Conservation (phyloP, 1,284 basidiomycete genomes). For the Papiliotrema nemorosa region DNA sequence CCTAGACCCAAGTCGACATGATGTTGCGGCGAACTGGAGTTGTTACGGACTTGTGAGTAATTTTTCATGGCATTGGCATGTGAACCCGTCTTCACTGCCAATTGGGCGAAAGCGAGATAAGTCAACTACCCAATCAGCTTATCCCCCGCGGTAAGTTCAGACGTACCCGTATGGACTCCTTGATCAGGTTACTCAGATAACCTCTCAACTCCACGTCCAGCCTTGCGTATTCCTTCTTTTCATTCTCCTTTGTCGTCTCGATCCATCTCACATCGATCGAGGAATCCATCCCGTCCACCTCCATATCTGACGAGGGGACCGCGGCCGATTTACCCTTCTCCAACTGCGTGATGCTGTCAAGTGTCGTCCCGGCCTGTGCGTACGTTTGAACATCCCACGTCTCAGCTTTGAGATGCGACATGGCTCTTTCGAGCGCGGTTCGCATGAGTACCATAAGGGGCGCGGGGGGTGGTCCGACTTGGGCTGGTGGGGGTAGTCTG, state of each 20-base stretch:
- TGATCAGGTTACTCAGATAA: constrained; percentile 46
- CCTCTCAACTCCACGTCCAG: constrained; percentile 41
- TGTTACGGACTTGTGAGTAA: constrained; percentile 31
- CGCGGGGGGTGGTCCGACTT: constrained; percentile 8
- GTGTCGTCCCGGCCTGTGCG: background rate
- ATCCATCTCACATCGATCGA: constrained; percentile 35
- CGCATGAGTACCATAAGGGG: constrained; percentile 4
- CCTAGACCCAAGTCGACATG: constrained; percentile 37
- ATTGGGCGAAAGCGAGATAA: constrained; percentile 37
- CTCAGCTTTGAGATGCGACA: background rate
- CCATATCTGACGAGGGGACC: too few relatives aligned
- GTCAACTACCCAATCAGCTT: constrained; percentile 30
- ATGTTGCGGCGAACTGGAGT: constrained; percentile 34
- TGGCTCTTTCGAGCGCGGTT: background rate
- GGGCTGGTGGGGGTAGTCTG: constrained; percentile 4
- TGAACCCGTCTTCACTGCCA: constrained; percentile 33
- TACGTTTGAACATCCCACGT: constrained; percentile 6
- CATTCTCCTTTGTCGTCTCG: constrained; percentile 16
- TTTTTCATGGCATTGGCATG: constrained; percentile 25
- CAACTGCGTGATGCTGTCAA: constrained; percentile 1
- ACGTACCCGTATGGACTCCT: constrained; percentile 45
- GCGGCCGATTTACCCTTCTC: background rate
- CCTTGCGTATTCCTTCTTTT: constrained; percentile 27
- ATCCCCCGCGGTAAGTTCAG: background rate
- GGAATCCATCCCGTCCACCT: constrained; percentile 11